Conservation (phyloP, 805 yeast species). For the Monosporozyma solicola region DNA sequence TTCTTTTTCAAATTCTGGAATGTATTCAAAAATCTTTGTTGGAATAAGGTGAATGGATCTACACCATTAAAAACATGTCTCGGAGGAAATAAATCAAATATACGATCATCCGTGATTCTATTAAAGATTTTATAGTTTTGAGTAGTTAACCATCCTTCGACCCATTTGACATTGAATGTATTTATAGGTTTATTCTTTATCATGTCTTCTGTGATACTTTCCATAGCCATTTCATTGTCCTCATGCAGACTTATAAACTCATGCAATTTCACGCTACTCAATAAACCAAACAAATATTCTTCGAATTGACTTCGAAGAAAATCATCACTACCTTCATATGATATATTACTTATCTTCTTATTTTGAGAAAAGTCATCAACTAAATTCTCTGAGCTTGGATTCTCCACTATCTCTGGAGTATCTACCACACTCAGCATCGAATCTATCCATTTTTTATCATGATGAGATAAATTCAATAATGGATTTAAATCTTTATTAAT, state of each 20-base stretch:
- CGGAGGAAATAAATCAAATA: constrained; percentile 54
- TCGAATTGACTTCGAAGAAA: constrained; percentile 82
- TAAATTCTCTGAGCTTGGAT: constrained; percentile 30
- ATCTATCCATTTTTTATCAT: constrained; percentile 72
- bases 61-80: constrained; percentile 29
- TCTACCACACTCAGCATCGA: constrained; percentile 42
- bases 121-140: constrained; percentile 48
- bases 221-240: constrained; percentile 31
- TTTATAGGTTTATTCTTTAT: constrained; percentile 30
- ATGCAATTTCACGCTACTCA: constrained; percentile 63
- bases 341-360: constrained; percentile 35
- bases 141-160: constrained; percentile 45
- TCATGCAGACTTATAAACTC: constrained; percentile 40
- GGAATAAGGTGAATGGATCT: constrained; percentile 22
- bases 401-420: not conserved
- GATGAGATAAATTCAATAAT: constrained; percentile 39
- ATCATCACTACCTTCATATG: constrained; percentile 73
- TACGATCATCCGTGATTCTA: constrained; percentile 53
- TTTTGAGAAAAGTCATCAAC: constrained; percentile 22
- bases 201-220: constrained; percentile 22
- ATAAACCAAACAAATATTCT: constrained; percentile 71
- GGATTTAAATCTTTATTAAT: constrained; percentile 35
- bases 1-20: constrained; percentile 26
- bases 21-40: constrained; percentile 26
- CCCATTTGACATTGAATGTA: constrained; percentile 39